Percentiles rank a stretch among this genome's conserved stretches.
phyloP scores from a whole-genome alignment of 2,329 filamentous ascomycete genomes.

The Talaromyces sp. region DNA sequence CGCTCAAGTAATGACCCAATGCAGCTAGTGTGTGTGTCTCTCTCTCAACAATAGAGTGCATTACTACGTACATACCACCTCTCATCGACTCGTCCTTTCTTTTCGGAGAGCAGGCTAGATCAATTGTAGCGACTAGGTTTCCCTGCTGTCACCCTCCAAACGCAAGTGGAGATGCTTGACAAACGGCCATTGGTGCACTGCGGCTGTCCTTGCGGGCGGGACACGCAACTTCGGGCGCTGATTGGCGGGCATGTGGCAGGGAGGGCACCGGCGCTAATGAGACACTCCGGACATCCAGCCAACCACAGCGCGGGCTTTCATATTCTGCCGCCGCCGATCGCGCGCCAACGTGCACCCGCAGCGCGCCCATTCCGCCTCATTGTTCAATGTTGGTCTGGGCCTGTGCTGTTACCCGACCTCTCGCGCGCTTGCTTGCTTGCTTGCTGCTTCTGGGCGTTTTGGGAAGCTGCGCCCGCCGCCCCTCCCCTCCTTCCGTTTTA shows the following conservation, averaged over 20 bases:
- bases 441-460: not conserved
- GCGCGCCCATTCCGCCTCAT: slow-evolving; percentile 12
- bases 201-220: not conserved
- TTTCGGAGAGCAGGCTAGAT: not conserved
- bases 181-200: not conserved
- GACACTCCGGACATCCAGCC: slow-evolving; percentile 11
- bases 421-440: slow-evolving; percentile 18
- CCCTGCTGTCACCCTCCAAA: not conserved
- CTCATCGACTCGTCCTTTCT: not conserved
- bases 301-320: slow-evolving; percentile 19
- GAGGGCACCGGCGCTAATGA: not conserved
- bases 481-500: slow-evolving; percentile 21
- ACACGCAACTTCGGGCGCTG: not conserved
- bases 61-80: not conserved
- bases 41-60: not conserved
- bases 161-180: not conserved
- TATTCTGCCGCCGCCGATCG: slow-evolving; percentile 35
- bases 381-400: slow-evolving; percentile 15
- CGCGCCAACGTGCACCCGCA: slow-evolving; percentile 32
- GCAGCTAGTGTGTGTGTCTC: not conserved
- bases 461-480: slow-evolving; percentile 15
- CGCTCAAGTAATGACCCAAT: not conserved
- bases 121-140: not conserved
- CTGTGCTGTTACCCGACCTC: slow-evolving; percentile 17
- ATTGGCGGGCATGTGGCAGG: slow-evolving; percentile 4